Base-by-base conservation (phyloP, 139 green algal species). In the Micractinium conductrix region DNA sequence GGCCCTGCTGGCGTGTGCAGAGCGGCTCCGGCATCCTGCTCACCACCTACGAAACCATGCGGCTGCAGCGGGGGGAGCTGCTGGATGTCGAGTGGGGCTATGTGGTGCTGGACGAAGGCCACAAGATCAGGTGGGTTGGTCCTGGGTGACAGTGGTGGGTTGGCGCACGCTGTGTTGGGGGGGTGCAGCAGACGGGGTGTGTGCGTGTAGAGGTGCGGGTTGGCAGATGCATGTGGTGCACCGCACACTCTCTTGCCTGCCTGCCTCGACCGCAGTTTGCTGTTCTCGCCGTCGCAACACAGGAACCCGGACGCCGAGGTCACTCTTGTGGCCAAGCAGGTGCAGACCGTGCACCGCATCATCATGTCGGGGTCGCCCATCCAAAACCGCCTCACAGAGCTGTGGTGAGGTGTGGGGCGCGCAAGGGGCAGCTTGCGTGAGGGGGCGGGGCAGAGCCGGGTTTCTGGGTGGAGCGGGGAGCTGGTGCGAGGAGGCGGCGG, bases 301-400 rank as follows among this genome's bases (percentile, higher is more conserved):
- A 85, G 87, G 40, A 99, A 99, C 91, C 97, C 97, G 8, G 97
- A 99, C 86, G 92, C 93, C 10, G 96, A 98, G 76, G 91, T 98
- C 79, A 87, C 90, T 6, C 85, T 93, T 35, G 85, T 74, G 4
- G 90, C 90, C 75, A 93, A 93, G 87, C 87, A 93, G 82, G 79
- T 94, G 67, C 74, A 78, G 42, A 94, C 91, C 4, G 90, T 94
- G 67, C 95, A 97, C 89, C 88, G 97, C 19, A 69, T 99, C 67
- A 95, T 99, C 83, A 93, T 99, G 91, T 95, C 91, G 21, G 97
- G 97, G 45, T 93, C 92, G 12, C 97, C 97, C 81, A 98, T 99
- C 69, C 97, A 99, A 90, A 99, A 99, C 90, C 74, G 89, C 9
- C 93, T 99, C 69, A 86, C 92, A 16, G 97, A 99, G 95, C 94